These are phyloP conservation scores for Bombardia bombarda DNA, from an alignment of 495 filamentous ascomycete species.

Conservation along the genomic window DNA sequence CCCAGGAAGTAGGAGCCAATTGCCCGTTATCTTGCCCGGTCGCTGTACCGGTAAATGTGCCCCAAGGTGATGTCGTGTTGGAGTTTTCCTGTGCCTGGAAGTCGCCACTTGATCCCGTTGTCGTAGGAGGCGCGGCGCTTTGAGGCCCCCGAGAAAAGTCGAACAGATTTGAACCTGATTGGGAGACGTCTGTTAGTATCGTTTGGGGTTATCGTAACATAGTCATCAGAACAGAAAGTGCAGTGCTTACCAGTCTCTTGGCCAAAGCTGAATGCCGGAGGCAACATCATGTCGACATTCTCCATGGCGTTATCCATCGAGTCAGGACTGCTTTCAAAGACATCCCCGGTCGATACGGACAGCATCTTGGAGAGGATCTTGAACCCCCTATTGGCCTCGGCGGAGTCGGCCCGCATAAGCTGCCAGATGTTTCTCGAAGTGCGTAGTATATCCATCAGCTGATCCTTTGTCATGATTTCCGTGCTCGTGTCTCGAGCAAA, in stretches of 20 bases:
- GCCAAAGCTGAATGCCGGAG: not conserved
- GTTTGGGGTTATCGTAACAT: not conserved
- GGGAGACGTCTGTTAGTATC: too few species aligned
- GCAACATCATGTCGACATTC: not conserved
- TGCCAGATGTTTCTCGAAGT: conserved; percentile 21
- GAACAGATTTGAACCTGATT: too few species aligned
- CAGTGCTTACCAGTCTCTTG: conserved; percentile 2
- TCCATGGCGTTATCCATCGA: conserved; percentile 4
- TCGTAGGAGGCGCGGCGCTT: too few species aligned
- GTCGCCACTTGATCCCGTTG: too few species aligned
- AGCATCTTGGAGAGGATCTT: conserved; percentile 23
- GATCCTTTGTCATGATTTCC: conserved; percentile 13
- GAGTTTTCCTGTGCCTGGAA: too few species aligned
- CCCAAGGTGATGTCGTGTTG: too few species aligned
- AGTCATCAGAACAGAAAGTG: not conserved
- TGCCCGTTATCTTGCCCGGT: too few species aligned
- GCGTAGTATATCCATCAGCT: conserved; percentile 16
- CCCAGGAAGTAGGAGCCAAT: not conserved
- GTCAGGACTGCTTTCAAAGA: conserved; percentile 11
- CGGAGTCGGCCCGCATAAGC: conserved; percentile 6
- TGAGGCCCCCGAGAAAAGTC: too few species aligned
- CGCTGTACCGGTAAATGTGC: too few species aligned
- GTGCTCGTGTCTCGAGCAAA: not conserved
- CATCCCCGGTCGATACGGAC: conserved; percentile 12
- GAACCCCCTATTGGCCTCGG: conserved; percentile 19